Percentiles rank a stretch among this genome's conserved stretches.
These are phyloP conservation scores for Leishmania gerbilli DNA, from an alignment of 208 protist species.

Conservation along the genomic window DNA sequence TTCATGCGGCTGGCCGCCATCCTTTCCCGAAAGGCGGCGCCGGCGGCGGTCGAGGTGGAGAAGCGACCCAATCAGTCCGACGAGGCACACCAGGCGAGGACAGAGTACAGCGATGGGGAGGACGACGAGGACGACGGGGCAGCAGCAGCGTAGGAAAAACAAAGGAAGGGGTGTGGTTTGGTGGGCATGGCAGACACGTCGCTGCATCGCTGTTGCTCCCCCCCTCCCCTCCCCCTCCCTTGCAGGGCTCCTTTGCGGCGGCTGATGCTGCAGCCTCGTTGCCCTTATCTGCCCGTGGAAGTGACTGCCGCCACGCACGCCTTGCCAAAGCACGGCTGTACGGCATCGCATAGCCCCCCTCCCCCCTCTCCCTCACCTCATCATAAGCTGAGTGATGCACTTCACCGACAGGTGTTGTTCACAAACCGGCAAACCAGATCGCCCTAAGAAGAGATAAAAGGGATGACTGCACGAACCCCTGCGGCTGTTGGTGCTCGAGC, in stretches of 20 bases:
- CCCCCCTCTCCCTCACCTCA: background rate
- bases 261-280: background rate
- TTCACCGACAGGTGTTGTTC: background rate
- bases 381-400: background rate
- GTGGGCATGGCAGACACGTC: no score
- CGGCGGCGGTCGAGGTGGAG: background rate
- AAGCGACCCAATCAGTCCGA: background rate
- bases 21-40: constrained; percentile 1
- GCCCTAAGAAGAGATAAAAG: background rate
- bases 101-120: background rate
- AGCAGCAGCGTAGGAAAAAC: background rate
- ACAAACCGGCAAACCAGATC: background rate
- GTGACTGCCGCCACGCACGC: background rate
- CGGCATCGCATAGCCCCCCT: background rate
- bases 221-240: background rate
- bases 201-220: background rate
- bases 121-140: background rate
- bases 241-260: background rate
- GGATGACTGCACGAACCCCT: background rate
- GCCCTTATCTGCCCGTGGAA: background rate
- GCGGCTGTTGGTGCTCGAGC: background rate
- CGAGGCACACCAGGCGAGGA: background rate
- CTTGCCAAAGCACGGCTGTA: background rate
- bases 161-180: background rate
- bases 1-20: constrained; percentile 44